Evolutionary conservation across 2,329 filamentous ascomycete species (phyloP), one percentile per base, ranked within the genome.

Genomic region (Aspergillus novofumigatus): DNA sequence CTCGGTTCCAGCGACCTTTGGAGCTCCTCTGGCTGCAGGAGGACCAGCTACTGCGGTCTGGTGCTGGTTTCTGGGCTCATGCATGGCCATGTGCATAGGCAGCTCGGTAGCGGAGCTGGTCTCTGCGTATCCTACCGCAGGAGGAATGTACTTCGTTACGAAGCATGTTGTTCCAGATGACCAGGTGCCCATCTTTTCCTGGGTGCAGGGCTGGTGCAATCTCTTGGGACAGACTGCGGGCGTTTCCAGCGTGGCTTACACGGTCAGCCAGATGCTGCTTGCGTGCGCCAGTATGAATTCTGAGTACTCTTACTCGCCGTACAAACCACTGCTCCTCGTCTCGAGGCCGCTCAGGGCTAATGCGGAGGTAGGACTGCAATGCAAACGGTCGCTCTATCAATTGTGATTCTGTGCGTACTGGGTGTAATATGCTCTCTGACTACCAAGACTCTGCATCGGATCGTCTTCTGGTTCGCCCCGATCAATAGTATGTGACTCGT

Each of bases 121-220:
- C 28, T 87, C 84, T 7, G 85, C 84, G 32, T 87, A 87, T 71
- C 85, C 85, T 35, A 88, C 85, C 1, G 84, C 84, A 2, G 85
- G 85, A 21, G 85, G 85, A 2, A 87, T 88, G 83, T 87, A 87
- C 69, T 88, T 86, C 67, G 84, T 86, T 35, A 86, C 83, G 9
- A 87, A 87, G 64, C 81, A 85, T 66, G 84, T 87, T 35, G 84
- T 87, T 1, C 84, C 84, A 8, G 73, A 77, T 17, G 78, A 84
- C 55, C 80, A 86, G 66, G 83, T 86, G 29, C 81, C 85, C 1
- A 79, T 86, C 11, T 86, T 84, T 77, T 81, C 83, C 0, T 87
- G 85, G 85, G 76, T 86, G 47, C 84, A 86, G 55, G 85, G 85
- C n/a, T 87, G 84, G 85, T 85, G 83, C 66, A 88, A 87, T 61